Conservation (phyloP, 306 rosid genomes). For the Boehmeria nivea region DNA sequence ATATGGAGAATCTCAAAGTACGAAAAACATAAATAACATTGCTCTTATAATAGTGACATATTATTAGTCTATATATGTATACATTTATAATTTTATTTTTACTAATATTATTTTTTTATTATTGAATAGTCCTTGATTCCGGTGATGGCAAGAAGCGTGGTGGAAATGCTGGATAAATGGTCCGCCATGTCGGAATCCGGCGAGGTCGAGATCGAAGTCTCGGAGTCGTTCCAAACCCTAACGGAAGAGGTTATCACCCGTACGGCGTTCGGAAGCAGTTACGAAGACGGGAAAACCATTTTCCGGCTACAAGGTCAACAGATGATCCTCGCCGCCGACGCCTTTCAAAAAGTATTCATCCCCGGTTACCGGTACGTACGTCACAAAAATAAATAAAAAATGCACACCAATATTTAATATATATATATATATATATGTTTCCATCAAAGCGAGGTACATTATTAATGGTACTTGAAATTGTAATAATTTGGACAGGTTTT, state of each 20-base stretch:
- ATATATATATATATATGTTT: neutral
- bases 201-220: constrained; percentile 88
- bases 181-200: constrained; percentile 35
- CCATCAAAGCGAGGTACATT: neutral
- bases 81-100: neutral
- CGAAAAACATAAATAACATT: neutral
- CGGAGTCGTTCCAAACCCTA: constrained; percentile 66
- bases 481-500: constrained; percentile 33
- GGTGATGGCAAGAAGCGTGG: constrained; percentile 68
- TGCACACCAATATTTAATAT: neutral
- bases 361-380: constrained; percentile 79
- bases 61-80: neutral
- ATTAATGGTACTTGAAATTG: too few species aligned
- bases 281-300: constrained; percentile 83
- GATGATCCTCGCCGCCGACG: constrained; percentile 76
- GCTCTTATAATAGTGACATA: too few species aligned
- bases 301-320: constrained; percentile 72
- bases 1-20: constrained; percentile 90
- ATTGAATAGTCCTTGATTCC: constrained; percentile 60
- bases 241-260: constrained; percentile 79
- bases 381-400: too few species aligned
- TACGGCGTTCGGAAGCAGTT: constrained; percentile 81
- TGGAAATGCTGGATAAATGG: constrained; percentile 78
- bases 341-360: constrained; percentile 78
- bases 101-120: neutral